These are phyloP conservation scores for Laburnicola sp. DNA, from an alignment of 2,329 filamentous ascomycete genomes.

Conservation along the genomic window DNA sequence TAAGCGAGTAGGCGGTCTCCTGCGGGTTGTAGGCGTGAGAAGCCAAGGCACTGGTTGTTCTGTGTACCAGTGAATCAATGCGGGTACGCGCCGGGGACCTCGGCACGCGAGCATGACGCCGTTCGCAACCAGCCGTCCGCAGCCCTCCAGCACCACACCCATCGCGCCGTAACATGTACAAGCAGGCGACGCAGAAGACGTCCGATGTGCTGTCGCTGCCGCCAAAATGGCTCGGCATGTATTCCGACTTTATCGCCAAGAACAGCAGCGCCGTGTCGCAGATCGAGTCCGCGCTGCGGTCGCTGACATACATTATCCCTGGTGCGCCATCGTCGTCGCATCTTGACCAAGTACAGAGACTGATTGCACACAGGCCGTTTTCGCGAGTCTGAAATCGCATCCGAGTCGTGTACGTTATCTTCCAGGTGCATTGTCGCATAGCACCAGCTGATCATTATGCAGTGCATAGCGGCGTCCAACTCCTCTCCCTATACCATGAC, in stretches of 20 bases:
- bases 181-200: slow-evolving; percentile 45
- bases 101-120: slow-evolving; percentile 28
- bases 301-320: slow-evolving; percentile 93
- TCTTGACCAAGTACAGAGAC: neutral
- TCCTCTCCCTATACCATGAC: slow-evolving; percentile 92
- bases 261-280: slow-evolving; percentile 92
- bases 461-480: slow-evolving; percentile 84
- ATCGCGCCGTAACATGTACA: slow-evolving; percentile 36
- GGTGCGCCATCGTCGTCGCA: slow-evolving; percentile 52
- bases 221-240: slow-evolving; percentile 69
- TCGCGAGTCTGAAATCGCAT: slow-evolving; percentile 90
- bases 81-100: slow-evolving; percentile 29
- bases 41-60: too few species aligned
- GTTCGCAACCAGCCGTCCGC: slow-evolving; percentile 28
- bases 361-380: slow-evolving; percentile 66
- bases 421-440: slow-evolving; percentile 8
- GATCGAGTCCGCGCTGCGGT: slow-evolving; percentile 90
- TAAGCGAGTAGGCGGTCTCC: too few species aligned
- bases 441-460: slow-evolving; percentile 22
- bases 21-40: too few species aligned
- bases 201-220: slow-evolving; percentile 60
- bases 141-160: slow-evolving; percentile 19
- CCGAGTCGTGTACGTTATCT: slow-evolving; percentile 69
- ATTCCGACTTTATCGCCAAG: slow-evolving; percentile 90
- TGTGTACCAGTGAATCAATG: too few species aligned